A percentile compares a stretch with the other conserved stretches of the same genome.
These are phyloP conservation scores for Aureobasidium subglaciale DNA, from an alignment of 2,329 filamentous ascomycete species.

Conservation along the genomic window DNA sequence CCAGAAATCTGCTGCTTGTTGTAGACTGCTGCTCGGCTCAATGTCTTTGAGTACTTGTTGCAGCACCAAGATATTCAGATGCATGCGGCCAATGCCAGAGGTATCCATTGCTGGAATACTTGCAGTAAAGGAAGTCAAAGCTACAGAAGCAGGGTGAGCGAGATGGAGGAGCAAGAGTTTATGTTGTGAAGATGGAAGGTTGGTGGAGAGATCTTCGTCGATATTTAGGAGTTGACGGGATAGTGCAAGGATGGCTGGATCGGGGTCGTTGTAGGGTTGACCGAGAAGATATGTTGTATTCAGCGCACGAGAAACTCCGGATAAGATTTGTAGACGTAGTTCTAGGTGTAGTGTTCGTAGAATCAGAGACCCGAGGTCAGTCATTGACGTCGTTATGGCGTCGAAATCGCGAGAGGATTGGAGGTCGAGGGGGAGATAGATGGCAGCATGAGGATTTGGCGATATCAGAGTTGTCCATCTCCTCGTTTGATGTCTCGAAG, in stretches of 20 bases:
- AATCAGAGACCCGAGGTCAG: slow-evolving; percentile 69
- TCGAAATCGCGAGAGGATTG: slow-evolving; percentile 87
- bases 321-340: slow-evolving; percentile 75
- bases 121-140: slow-evolving; percentile 63
- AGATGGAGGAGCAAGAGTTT: slow-evolving; percentile 70
- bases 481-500: slow-evolving; percentile 50
- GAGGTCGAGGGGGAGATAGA: slow-evolving; percentile 80
- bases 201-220: slow-evolving; percentile 70
- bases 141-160: slow-evolving; percentile 68
- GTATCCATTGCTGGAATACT: slow-evolving; percentile 74
- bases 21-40: slow-evolving; percentile 61
- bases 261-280: slow-evolving; percentile 68
- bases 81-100: slow-evolving; percentile 77
- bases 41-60: slow-evolving; percentile 97
- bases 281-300: slow-evolving; percentile 47
- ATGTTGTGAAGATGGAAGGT: slow-evolving; percentile 62
- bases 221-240: slow-evolving; percentile 81
- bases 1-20: slow-evolving; percentile 60
- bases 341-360: slow-evolving; percentile 85
- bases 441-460: slow-evolving; percentile 47
- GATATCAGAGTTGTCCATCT: slow-evolving; percentile 79
- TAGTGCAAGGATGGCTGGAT: slow-evolving; percentile 71
- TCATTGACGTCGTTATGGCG: slow-evolving; percentile 73
- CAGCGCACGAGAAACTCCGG: slow-evolving; percentile 60
- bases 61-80: slow-evolving; percentile 86